A percentile compares a stretch with the other conserved stretches of the same genome.
phyloP scores from a whole-genome alignment of 805 yeast genomes.

The Cyberlindnera petersonii region DNA sequence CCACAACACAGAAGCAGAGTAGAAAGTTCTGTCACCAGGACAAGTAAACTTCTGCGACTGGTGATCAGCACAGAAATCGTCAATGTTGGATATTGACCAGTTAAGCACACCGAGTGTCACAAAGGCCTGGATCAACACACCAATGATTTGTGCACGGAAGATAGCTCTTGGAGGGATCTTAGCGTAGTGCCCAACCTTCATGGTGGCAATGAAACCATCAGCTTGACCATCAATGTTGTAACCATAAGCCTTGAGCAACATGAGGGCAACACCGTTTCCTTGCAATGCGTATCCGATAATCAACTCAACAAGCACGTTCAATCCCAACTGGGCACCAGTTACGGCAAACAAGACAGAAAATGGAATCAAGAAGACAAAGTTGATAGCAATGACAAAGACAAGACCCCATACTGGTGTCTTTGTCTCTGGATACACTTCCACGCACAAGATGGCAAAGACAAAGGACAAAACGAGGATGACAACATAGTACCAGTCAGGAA shows the following conservation, averaged over 20 bases:
- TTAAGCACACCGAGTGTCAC: constrained; percentile 32
- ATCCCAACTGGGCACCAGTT: constrained; percentile 45
- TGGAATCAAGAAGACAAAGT: constrained; percentile 49
- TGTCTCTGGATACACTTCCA: constrained; percentile 40
- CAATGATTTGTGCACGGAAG: constrained; percentile 43
- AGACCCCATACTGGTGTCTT: constrained; percentile 62
- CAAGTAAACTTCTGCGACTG: constrained; percentile 39
- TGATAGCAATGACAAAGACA: constrained; percentile 48
- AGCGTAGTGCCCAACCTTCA: constrained; percentile 42
- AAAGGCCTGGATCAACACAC: constrained; percentile 29
- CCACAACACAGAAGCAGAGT: constrained; percentile 39
- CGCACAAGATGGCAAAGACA: constrained; percentile 41
- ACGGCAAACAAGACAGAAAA: constrained; percentile 44
- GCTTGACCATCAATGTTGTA: constrained; percentile 64
- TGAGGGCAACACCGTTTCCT: constrained; percentile 51
- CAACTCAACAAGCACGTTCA: constrained; percentile 53
- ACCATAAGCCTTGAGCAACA: constrained; percentile 48
- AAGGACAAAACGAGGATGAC: constrained; percentile 40
- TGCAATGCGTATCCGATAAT: constrained; percentile 49
- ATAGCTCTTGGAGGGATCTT: constrained; percentile 57
- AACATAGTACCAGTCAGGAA: constrained; percentile 49
- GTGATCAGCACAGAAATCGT: constrained; percentile 32
- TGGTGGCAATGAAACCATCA: constrained; percentile 51
- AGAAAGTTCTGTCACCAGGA: constrained; percentile 40
- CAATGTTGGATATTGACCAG: constrained; percentile 34